Evolutionary conservation across 371 early-diverging fungal species (phyloP).

Genomic region (Chytridiales sp.): DNA sequence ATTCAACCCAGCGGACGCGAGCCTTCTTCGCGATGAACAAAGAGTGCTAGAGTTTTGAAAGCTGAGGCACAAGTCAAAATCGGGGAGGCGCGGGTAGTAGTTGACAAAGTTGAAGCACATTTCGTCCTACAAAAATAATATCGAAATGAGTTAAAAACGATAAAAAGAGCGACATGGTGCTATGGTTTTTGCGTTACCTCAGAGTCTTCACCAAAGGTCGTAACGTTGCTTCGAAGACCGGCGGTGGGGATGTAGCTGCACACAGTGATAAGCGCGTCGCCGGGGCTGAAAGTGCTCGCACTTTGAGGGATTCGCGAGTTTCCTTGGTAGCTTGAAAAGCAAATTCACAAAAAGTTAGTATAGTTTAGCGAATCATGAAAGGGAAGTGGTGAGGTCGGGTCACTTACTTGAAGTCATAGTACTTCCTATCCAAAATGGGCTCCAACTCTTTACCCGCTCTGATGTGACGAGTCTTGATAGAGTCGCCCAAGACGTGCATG

Average conservation of each 20-base stretch:
- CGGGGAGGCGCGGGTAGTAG: constrained; percentile 27
- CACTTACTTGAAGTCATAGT: constrained; percentile 22
- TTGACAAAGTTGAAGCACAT: constrained; percentile 36
- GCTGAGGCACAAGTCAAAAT: constrained; percentile 10
- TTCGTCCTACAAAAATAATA: constrained; percentile 12
- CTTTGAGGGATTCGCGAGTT: background rate
- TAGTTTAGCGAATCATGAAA: background rate
- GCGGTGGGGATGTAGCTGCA: constrained; percentile 15
- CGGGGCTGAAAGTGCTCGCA: constrained; percentile 8
- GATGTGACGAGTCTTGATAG: constrained; percentile 15
- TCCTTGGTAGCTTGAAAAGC: constrained; percentile 15
- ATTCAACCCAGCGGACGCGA: too few relatives aligned
- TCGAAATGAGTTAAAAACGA: background rate
- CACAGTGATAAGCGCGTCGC: constrained; percentile 19
- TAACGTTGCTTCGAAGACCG: background rate
- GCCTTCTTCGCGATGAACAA: background rate
- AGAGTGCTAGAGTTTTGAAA: constrained; percentile 3
- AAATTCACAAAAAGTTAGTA: background rate
- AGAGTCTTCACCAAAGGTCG: constrained; percentile 15
- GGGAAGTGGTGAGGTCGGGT: background rate
- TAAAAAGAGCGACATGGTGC: background rate
- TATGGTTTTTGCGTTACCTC: background rate
- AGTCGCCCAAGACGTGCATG: constrained; percentile 24
- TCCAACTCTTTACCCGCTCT: constrained; percentile 13
- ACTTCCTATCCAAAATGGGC: constrained; percentile 7